A percentile compares a stretch with the other conserved stretches of the same genome.
Conservation (phyloP, 2,329 filamentous ascomycete species). For the Dothideomycetes sp. region DNA sequence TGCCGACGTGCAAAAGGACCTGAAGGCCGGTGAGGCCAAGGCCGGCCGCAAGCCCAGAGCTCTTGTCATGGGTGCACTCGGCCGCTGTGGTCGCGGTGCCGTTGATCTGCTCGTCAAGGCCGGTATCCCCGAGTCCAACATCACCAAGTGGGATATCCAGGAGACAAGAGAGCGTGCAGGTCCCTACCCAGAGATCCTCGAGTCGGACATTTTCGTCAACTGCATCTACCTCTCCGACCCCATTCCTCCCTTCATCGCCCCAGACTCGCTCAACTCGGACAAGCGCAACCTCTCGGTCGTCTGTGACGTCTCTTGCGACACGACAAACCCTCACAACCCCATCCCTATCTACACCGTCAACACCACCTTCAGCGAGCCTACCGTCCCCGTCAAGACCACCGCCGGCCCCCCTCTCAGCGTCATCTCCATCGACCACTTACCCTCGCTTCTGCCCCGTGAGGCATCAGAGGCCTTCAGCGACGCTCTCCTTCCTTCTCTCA, state of each 20-base stretch:
- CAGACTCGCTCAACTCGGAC: conserved; percentile 54
- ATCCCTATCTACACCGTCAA: conserved; percentile 75
- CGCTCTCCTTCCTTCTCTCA: conserved; percentile 64
- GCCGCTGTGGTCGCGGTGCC: conserved; percentile 75
- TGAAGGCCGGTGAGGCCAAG: conserved; percentile 56
- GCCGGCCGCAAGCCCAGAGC: conserved; percentile 58
- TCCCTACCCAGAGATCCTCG: conserved; percentile 24
- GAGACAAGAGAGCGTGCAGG: conserved; percentile 59
- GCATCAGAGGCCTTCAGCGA: conserved; percentile 75
- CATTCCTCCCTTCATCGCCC: conserved; percentile 73
- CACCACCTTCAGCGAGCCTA: conserved; percentile 83
- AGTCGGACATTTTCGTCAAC: conserved; percentile 52
- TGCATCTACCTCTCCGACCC: conserved; percentile 75
- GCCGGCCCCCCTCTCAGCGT: conserved; percentile 56
- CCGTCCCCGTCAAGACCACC: conserved; percentile 58
- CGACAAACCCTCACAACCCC: conserved; percentile 60
- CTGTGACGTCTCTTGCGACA: conserved; percentile 69
- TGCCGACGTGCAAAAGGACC: conserved; percentile 58
- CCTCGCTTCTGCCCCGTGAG: conserved; percentile 74
- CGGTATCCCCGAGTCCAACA: conserved; percentile 58
- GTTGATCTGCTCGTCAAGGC: conserved; percentile 67
- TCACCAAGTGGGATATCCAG: conserved; percentile 65
- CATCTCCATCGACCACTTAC: conserved; percentile 81
- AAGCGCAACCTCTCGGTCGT: conserved; percentile 57
- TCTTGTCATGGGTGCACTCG: conserved; percentile 68